Evolutionary conservation across 1,139 yeast genomes (phyloP), one percentile per base, ranked within the genome.

Genomic region (Zygoascus sp.): DNA sequence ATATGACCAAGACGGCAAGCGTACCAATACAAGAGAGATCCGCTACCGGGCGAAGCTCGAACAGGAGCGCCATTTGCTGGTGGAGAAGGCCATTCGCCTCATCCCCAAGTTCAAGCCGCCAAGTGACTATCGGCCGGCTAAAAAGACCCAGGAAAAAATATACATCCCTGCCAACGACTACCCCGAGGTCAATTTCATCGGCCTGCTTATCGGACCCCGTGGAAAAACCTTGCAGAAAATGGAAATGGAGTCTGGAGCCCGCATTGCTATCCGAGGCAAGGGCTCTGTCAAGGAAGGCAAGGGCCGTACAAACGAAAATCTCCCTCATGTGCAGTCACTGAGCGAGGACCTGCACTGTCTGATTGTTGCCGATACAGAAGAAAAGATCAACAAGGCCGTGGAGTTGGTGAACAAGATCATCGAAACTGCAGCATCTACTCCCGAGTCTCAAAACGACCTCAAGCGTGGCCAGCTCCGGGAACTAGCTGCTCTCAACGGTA

Each of bases 221-320:
- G 99, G 97, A 17, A 83, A 85, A 58, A 92, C 97, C 0, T 68
- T 90, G 57, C 78, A 87, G 52, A 80, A 80, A 57, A 69, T 94
- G 66, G 96, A 90, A 62, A 82, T 80, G 42, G 80, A 83, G 45
- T 81, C 94, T 43, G 95, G 95, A 0, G 96, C 97, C 19, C 77
- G 76, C 52, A 81, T 90, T 52, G 94, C 90, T 2, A 84, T 90
- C 35, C 73, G 97, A 58, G 97, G 97, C 32, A 81, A 84, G 58
- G 99, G 99, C 0, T 89, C 97, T 0, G 95, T 89, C 17, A 92
- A 92, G 61, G 96, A 88, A 61, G 97, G 97, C 37, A 84, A 83
- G 63, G 76, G 77, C 50, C 66, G 75, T 11, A 62, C 68, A 21
- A 75, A 74, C 50, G 45, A 35, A 15, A 42, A 42, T 27, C 66